Evolutionary conservation across 2,329 filamentous ascomycete genomes (phyloP), one percentile per base, ranked within the genome.

Genomic region (Trichoderma cornu-damae): DNA sequence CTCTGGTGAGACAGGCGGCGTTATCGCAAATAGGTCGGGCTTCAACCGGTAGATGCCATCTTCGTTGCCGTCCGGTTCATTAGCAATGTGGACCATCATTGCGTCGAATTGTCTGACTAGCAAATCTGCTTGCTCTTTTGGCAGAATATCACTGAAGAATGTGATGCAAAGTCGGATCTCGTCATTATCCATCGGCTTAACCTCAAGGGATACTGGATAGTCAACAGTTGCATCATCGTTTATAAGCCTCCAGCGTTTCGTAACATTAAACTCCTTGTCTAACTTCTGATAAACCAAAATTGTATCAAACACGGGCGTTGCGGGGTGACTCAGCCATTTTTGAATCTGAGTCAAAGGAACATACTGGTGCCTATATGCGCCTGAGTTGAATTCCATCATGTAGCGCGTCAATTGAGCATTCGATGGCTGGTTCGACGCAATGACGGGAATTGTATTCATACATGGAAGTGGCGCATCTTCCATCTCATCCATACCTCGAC

Each of bases 261-360:
- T 42, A 1, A 68, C 57, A 14, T 60, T 47, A 34, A 59, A 55
- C 34, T 62, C 42, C 16, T 72, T 62, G 16, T 51, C 72, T 62
- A 58, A 76, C 62, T 88, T 89, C 66, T 96, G 92, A 66, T 91
- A 93, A 0, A 90, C 87, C 59, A 96, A 83, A 1, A 96, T 77
- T 0, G 90, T 93, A 66, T 96, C 91, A 63, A 96, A 96, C 0
- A 94, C 76, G 0, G 80, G 75, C 6, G 82, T 79, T 22, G 86
- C 82, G 0, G 85, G 75, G 58, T 82, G 78, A 0, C 85, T 85
- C 16, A 89, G 77, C 79, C 86, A 87, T 49, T 80, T 83, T 64
- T 95, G 89, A 8, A 96, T 86, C 28, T 83, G 81, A 3, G 80
- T 77, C 6, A 96, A 75, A 0, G 90, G 83, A 0, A 83, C 83